A percentile compares a stretch with the other conserved stretches of the same genome.
Evolutionary conservation across 148 eudicot genomes (phyloP).

Genomic region (Nyssa sinensis): DNA sequence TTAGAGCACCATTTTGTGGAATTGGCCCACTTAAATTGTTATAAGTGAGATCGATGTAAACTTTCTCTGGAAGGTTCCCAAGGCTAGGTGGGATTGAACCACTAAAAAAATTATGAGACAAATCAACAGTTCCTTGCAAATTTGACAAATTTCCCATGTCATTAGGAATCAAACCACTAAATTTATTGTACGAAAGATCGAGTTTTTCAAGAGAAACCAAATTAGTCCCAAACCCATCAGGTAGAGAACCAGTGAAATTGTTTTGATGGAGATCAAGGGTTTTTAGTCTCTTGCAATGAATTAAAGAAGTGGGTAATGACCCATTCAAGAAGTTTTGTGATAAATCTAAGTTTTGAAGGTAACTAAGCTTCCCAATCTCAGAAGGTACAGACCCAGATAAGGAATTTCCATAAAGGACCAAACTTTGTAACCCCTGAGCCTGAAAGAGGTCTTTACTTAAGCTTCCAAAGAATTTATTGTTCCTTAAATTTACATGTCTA

Average conservation of each 20-base stretch:
- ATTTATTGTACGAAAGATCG: conserved; percentile 66
- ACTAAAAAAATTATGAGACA: conserved; percentile 80
- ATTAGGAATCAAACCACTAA: conserved; percentile 67
- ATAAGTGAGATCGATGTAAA: conserved; percentile 82
- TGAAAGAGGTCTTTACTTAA: conserved; percentile 63
- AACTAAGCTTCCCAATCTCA: conserved; percentile 68
- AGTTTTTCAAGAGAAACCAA: conserved; percentile 66
- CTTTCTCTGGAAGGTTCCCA: conserved; percentile 95
- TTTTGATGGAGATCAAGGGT: conserved; percentile 62
- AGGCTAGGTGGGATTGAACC: conserved; percentile 87
- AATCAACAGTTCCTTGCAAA: conserved; percentile 87
- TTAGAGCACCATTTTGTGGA: conserved; percentile 87
- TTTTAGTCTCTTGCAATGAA: conserved; percentile 69
- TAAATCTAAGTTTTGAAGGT: conserved; percentile 73
- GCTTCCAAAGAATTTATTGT: conserved; percentile 58
- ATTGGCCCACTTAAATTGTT: conserved; percentile 84
- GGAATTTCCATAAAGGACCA: conserved; percentile 80
- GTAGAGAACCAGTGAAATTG: conserved; percentile 68
- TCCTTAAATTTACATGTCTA: conserved; percentile 85
- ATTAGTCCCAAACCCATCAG: conserved; percentile 65
- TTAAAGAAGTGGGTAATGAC: conserved; percentile 63
- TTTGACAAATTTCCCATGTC: conserved; percentile 79
- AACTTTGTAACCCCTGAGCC: conserved; percentile 75
- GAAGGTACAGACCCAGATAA: conserved; percentile 71
- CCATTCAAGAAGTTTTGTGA: conserved; percentile 77